These are phyloP conservation scores for Bipolaris bicolor DNA, from an alignment of 2,329 filamentous ascomycete species.

Conservation along the genomic window DNA sequence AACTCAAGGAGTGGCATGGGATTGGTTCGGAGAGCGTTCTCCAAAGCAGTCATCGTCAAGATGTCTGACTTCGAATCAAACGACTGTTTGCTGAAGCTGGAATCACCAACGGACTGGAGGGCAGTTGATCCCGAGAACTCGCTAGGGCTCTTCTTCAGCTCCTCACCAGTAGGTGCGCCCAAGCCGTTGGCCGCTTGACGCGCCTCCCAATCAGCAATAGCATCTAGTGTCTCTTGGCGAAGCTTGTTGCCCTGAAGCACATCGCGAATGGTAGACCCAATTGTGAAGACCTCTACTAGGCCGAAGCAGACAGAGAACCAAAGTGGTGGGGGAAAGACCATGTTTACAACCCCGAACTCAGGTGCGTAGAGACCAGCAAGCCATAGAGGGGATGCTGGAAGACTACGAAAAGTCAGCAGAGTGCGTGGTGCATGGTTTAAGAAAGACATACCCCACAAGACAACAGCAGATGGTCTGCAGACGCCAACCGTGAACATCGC, in stretches of 20 bases:
- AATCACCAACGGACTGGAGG: slow-evolving; percentile 17
- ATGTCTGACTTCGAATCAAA: slow-evolving; percentile 41
- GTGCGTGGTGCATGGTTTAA: neutral
- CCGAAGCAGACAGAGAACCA: slow-evolving; percentile 45
- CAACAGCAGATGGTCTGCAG: slow-evolving; percentile 44
- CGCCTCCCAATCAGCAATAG: slow-evolving; percentile 43
- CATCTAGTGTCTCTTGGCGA: slow-evolving; percentile 41
- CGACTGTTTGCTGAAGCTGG: slow-evolving; percentile 23
- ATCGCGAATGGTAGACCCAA: slow-evolving; percentile 40
- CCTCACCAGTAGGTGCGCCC: slow-evolving; percentile 11
- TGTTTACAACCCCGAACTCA: slow-evolving; percentile 34
- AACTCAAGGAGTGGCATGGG: slow-evolving; percentile 41
- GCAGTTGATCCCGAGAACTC: slow-evolving; percentile 29
- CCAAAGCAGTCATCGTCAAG: slow-evolving; percentile 43
- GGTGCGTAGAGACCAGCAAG: slow-evolving; percentile 43
- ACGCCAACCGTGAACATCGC: slow-evolving; percentile 44
- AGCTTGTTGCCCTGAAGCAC: slow-evolving; percentile 37
- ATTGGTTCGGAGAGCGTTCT: slow-evolving; percentile 41
- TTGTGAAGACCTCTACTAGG: slow-evolving; percentile 40
- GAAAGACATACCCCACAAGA: slow-evolving; percentile 36
- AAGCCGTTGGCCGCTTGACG: slow-evolving; percentile 25
- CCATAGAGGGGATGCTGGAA: slow-evolving; percentile 44
- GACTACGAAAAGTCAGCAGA: slow-evolving; percentile 23
- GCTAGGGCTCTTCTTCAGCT: slow-evolving; percentile 21
- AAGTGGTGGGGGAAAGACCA: slow-evolving; percentile 32